Evolutionary conservation across 768 basidiomycete species (phyloP), one percentile per base, ranked within the genome.

Genomic region (Kwoniella heveanensis): DNA sequence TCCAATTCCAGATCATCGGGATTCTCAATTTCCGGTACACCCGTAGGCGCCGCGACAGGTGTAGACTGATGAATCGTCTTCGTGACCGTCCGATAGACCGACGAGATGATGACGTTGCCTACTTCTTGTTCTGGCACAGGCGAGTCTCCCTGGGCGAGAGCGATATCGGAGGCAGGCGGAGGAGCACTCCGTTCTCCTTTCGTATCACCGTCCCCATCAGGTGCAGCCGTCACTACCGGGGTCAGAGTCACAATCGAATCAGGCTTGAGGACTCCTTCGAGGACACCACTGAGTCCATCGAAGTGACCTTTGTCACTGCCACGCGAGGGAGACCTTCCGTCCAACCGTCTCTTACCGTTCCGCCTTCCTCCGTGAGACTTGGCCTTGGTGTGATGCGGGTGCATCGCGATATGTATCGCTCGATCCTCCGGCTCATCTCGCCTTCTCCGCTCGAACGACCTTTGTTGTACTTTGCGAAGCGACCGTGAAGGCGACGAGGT

Each of bases 321-420:
- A 12, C 7, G 24, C 54, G 32, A 24, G 1, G 10, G 39, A 9
- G 9, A 8, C 15, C 32, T 5, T 13, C 3, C 8, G 29, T 50
- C 25, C 29, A 49, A 32, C 6, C 57, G 57, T 12, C 30, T 22
- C 47, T 50, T 58, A 30, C 1, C 24, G 47, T 36, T 44, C 17
- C 47, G 8, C 29, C 30, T 58, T 13, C 48, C 57, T 3, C n/a
- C n/a, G n/a, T n/a, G n/a, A n/a, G n/a, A n/a, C n/a, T 58, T 17
- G 13, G 57, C 13, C 8, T 37, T 50, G 12, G 25, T 8, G 22
- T 60, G 58, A 44, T 44, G 39, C 12, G 17, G 21, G 26, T 60
- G 58, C 58, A 60, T 51, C 10, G 58, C 48, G 27, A 60, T 52
- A 44, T 60, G 58, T 8, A 60, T 51, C 9, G 58, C 58, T 24